A percentile compares a stretch with the other conserved stretches of the same genome.
phyloP scores from a whole-genome alignment of 371 early-diverging fungal genomes.

The Nosema granulosis region DNA sequence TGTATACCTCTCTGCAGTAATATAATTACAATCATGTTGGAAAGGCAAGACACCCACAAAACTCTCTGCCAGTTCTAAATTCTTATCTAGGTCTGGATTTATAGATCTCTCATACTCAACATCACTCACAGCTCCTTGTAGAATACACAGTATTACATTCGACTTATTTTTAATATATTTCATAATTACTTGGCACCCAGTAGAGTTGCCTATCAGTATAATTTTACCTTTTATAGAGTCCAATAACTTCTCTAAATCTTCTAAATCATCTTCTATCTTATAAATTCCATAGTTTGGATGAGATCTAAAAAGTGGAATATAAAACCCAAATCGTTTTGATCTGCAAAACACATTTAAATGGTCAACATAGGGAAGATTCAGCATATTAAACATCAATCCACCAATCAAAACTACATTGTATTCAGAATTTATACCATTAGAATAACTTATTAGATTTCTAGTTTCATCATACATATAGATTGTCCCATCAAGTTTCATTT shows the following conservation, averaged over 20 bases:
- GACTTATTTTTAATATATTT: constrained; percentile 32
- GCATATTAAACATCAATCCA: constrained; percentile 35
- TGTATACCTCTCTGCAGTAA: constrained; percentile 48
- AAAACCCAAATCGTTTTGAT: constrained; percentile 18
- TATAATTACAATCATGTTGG: too few species aligned
- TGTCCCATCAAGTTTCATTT: constrained; percentile 13
- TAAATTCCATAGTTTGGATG: constrained; percentile 42
- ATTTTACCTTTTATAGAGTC: constrained; percentile 6
- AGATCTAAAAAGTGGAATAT: constrained; percentile 50
- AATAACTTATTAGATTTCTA: constrained; percentile 18
- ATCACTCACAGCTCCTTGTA: constrained; percentile 67
- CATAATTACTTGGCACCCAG: constrained; percentile 63
- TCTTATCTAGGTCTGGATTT: constrained; percentile 29
- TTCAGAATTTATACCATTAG: constrained; percentile 24
- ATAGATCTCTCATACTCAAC: constrained; percentile 55
- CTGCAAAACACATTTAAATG: constrained; percentile 21
- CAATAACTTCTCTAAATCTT: constrained; percentile 29
- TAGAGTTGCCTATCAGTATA: constrained; percentile 64
- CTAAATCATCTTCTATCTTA: constrained; percentile 38
- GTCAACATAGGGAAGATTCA: constrained; percentile 1
- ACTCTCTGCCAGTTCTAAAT: constrained; percentile 34
- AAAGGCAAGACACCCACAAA: too few species aligned
- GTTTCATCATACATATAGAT: constrained; percentile 39
- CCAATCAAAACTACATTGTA: constrained; percentile 32
- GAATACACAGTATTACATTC: constrained; percentile 35